Base-by-base conservation (phyloP, 179 eudicot species). In the Carnegiea gigantea region DNA sequence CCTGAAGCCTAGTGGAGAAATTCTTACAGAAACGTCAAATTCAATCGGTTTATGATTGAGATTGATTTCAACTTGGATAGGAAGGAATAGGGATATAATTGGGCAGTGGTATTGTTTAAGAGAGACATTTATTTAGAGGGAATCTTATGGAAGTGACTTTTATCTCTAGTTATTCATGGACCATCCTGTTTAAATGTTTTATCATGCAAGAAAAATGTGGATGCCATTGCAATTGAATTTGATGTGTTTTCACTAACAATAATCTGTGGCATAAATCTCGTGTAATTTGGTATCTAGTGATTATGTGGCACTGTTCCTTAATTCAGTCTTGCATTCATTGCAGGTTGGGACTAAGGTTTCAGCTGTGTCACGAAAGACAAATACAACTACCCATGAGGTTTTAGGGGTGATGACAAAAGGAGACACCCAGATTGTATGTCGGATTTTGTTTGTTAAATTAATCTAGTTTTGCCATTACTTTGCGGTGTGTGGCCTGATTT, bases 301-400 rank as follows among this genome's bases (percentile, higher is more conserved):
- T 51, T 68, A 71, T 26, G 48, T 14, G 57, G 65, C 33, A 60
- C 33, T 73, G 81, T 30, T 64, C 54, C 28, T 48, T 33, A 60
- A 12, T 81, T 23, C 70, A 28, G 46, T 78, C 57, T 57, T 74
- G 64, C 23, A 3, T 83, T 60, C 72, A 65, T 80, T 85, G 84
- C 88, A 97, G 99, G 98, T 95, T 86, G 98, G 98, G 78, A 92
- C 95, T 72, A 93, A 97, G 86, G 98, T 97, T 88, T 83, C 98
- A 72, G 99, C 98, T 83, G 98, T 97, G 85, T 97, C 99, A 76
- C 86, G 99, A 78, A 97, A 97, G 91, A 91, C 90, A 70, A 90
- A 97, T 85, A 95, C 99, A 38, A 97, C 99, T 64, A 95, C 94
- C 38, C 98, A 95, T 84, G 98, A 97, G 88, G 95, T 93, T 60